Base-by-base conservation (phyloP, 2,329 filamentous ascomycete species). In the Mollisia scopiformis region DNA sequence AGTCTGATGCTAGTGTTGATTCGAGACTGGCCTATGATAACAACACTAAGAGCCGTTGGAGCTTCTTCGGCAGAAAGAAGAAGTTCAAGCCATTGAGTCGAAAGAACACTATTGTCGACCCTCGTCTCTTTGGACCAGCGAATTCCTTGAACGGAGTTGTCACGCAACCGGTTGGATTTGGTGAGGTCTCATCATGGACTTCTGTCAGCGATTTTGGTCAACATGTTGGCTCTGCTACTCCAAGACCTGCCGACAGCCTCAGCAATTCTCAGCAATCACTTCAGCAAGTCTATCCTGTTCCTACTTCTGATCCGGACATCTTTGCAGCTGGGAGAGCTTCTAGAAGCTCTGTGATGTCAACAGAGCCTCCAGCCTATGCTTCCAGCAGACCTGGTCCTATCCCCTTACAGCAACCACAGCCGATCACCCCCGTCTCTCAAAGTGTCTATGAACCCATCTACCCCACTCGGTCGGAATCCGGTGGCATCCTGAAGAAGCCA, bases 391-490 rank as follows among this genome's bases (percentile, higher is more conserved):
- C 88, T 5, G 85, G 79, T 6, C 80, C 85, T 0, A 82, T 92
- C 31, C 87, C 88, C 11, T 80, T 97, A n/a, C 90, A 95, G 73
- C 92, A 96, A 69, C 93, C 93, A 2, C 89, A 93, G 68, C 93
- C 93, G 2, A 84, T 91, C 61, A 81, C 84, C 2, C 91, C 91
- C 0, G 86, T 96, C 2, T 88, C 88, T 37, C 84, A 84, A 63
- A 84, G 84, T 19, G 82, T 93, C 1, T 91, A 92, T 68, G 82
- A 87, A 51, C 77, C 79, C 73, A 23, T 69, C 74, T 54, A 77
- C 76, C 30, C 73, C 69, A 35, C 59, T 37, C 66, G 65, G 16
- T 67, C 69, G 19, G 67, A 69, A 35, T 64, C 68, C 13, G 63
- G 55, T 33, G 60, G 62, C 11, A 66, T 68, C 27, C 53, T 66